Conservation (phyloP, 169 alveolate species). For the Cryptosporidium canis region DNA sequence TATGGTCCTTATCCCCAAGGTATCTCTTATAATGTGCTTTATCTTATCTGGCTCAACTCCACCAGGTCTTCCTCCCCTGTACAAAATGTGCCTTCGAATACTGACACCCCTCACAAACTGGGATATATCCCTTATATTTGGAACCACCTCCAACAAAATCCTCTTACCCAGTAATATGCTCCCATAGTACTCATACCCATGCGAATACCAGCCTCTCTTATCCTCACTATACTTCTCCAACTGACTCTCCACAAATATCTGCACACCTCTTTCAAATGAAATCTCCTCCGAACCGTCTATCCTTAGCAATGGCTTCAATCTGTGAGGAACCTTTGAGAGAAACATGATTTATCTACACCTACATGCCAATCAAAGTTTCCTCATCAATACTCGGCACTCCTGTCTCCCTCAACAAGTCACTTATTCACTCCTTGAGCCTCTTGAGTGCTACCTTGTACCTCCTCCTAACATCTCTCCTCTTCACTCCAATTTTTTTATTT, state of each 20-base stretch:
- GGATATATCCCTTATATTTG: constrained; percentile 53
- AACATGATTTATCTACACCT: constrained; percentile 14
- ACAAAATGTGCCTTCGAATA: constrained; percentile 15
- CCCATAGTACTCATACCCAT: constrained; percentile 51
- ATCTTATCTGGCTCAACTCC: constrained; percentile 66
- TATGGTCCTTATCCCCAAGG: constrained; percentile 40
- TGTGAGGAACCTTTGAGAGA: constrained; percentile 30
- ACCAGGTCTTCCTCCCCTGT: constrained; percentile 72
- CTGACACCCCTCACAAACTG: background rate
- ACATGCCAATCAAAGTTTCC: background rate
- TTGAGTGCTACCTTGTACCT: background rate
- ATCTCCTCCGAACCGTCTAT: constrained; percentile 7
- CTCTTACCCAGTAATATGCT: constrained; percentile 41
- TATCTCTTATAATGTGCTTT: constrained; percentile 27
- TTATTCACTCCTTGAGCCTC: background rate
- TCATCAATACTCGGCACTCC: background rate
- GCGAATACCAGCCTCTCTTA: background rate
- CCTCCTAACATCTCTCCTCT: background rate
- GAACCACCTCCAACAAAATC: constrained; percentile 28
- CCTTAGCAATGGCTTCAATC: constrained; percentile 13
- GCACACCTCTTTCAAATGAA: constrained; percentile 13
- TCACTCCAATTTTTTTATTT: background rate
- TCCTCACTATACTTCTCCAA: constrained; percentile 15
- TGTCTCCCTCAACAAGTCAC: background rate
- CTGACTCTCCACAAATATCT: constrained; percentile 12